Evolutionary conservation across 2,329 filamentous ascomycete species (phyloP).

Genomic region (Sporothrix schenckii): DNA sequence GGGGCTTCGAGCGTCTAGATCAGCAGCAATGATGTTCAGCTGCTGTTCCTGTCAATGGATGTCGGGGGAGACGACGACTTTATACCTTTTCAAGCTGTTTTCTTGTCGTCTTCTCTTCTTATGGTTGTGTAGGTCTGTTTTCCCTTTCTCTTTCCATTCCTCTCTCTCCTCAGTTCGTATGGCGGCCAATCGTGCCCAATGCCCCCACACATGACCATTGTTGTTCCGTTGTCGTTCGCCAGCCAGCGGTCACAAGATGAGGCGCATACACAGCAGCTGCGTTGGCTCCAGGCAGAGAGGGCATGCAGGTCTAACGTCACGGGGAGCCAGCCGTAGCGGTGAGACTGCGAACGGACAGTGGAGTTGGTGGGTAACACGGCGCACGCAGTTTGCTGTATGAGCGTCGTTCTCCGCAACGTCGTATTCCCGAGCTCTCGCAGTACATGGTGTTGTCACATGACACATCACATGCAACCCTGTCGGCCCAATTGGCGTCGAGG

Average conservation of each 20-base stretch:
- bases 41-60: background rate
- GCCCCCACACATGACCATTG: conserved; percentile 22
- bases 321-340: conserved; percentile 21
- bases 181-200: conserved; percentile 14
- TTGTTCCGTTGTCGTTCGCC: conserved; percentile 26
- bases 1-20: background rate
- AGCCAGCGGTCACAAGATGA: conserved; percentile 22
- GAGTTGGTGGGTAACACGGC: background rate
- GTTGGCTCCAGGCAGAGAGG: conserved; percentile 19
- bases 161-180: background rate
- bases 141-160: conserved; percentile 4
- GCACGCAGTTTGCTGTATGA: background rate
- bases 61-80: background rate
- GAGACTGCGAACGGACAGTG: background rate
- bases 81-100: conserved; percentile 5
- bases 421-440: too few species aligned
- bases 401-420: too few species aligned
- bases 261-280: background rate
- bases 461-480: conserved; percentile 11
- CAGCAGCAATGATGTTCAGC: background rate
- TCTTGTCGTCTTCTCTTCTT: background rate
- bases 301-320: conserved; percentile 6
- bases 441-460: conserved; percentile 7
- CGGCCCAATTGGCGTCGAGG: conserved; percentile 25
- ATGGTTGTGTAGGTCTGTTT: background rate